A percentile compares a stretch with the other conserved stretches of the same genome.
These are phyloP conservation scores for Mucor sp. DNA, from an alignment of 371 early-diverging fungal genomes.

Conservation along the genomic window DNA sequence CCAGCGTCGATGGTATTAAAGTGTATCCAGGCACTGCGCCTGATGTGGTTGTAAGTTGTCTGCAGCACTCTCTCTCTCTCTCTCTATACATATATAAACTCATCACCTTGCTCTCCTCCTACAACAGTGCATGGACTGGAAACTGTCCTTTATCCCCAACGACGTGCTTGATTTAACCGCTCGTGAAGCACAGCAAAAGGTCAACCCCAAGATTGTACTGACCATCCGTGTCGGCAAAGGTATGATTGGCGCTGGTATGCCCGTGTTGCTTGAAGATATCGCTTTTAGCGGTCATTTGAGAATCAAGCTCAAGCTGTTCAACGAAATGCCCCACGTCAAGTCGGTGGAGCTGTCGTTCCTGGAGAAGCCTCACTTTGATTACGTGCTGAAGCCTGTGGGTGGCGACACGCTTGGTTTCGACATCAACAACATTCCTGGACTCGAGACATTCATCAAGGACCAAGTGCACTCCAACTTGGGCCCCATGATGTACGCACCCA, in stretches of 20 bases:
- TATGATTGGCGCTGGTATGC: constrained; percentile 83
- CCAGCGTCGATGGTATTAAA: constrained; percentile 84
- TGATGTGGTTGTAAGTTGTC: constrained; percentile 75
- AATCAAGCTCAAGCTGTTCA: constrained; percentile 77
- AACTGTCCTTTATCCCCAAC: constrained; percentile 79
- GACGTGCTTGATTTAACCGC: constrained; percentile 69
- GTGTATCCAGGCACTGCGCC: constrained; percentile 75
- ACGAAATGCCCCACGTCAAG: constrained; percentile 86
- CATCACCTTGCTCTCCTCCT: not conserved
- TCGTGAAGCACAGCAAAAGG: constrained; percentile 57
- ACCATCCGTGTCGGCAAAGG: constrained; percentile 89
- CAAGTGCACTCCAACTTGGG: constrained; percentile 68
- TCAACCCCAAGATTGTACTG: constrained; percentile 92
- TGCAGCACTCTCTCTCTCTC: no score
- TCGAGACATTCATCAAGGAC: constrained; percentile 74
- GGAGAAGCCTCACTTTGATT: constrained; percentile 87
- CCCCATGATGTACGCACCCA: constrained; percentile 87
- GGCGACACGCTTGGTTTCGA: constrained; percentile 83
- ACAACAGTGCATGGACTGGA: constrained; percentile 84
- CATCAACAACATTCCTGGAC: constrained; percentile 77
- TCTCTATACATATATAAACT: no score
- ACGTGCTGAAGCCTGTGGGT: constrained; percentile 89
- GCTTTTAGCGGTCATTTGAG: constrained; percentile 82
- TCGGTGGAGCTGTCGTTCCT: constrained; percentile 83
- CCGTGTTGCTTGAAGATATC: constrained; percentile 88